Conservation (phyloP, 1,284 basidiomycete species). For the Lentinus polychrous region DNA sequence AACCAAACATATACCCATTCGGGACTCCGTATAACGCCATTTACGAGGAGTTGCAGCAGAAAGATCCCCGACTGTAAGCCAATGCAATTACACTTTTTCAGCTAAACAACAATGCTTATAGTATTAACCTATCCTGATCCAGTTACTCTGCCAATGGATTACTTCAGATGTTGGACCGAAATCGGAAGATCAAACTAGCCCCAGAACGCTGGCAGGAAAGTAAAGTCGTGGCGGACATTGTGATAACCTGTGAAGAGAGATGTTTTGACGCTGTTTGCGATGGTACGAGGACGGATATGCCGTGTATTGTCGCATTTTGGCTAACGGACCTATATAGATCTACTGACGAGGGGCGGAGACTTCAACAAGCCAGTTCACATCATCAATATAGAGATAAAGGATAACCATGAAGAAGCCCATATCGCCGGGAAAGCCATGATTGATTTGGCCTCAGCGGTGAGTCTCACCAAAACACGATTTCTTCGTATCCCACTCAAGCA, state of each 20-base stretch:
- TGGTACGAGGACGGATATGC: conserved; percentile 42
- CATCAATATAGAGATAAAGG: conserved; percentile 98
- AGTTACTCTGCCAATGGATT: conserved; percentile 96
- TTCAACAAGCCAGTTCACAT: conserved; percentile 92
- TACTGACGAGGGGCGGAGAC: conserved; percentile 85
- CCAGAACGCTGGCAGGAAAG: conserved; percentile 98
- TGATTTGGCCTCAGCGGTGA: conserved; percentile 85
- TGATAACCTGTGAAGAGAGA: conserved; percentile 98
- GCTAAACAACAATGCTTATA: conserved; percentile 1
- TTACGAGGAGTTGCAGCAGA: conserved; percentile 84
- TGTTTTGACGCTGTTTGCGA: conserved; percentile 99
- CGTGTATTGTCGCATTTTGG: conserved; percentile 8
- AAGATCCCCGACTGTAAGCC: conserved; percentile 77
- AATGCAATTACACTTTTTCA: conserved; percentile 1
- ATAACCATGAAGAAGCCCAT: conserved; percentile 97
- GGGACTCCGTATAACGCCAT: conserved; percentile 98
- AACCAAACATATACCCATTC: conserved; percentile 95
- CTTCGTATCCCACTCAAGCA: conserved; percentile 4
- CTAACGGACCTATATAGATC: conserved; percentile 45
- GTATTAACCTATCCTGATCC: too few relatives aligned
- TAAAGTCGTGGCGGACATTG: conserved; percentile 83
- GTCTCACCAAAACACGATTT: conserved; percentile 22
- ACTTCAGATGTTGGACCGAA: conserved; percentile 96
- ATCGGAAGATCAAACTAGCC: conserved; percentile 86
- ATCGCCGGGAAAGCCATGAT: conserved; percentile 95